Conservation (phyloP, 2,329 filamentous ascomycete species). For the Neopestalotiopsis clavispora region DNA sequence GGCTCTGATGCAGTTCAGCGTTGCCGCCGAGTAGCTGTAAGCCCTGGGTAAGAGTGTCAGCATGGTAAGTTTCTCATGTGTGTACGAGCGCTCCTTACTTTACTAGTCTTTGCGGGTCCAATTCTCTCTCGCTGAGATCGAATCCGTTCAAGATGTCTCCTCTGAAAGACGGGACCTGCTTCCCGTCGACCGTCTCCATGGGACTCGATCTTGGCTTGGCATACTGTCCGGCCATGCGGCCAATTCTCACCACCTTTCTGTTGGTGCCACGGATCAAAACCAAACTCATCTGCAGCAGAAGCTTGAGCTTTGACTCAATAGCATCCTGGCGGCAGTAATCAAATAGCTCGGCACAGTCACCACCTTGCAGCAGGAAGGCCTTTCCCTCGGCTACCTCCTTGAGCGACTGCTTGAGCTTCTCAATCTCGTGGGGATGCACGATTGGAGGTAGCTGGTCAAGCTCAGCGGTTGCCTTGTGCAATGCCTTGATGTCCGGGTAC, state of each 20-base stretch:
- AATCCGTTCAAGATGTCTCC: slow-evolving; percentile 97
- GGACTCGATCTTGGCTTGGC: slow-evolving; percentile 93
- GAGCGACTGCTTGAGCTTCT: slow-evolving; percentile 76
- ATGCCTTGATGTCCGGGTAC: slow-evolving; percentile 67
- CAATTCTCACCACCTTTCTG: slow-evolving; percentile 89
- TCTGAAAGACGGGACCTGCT: slow-evolving; percentile 85
- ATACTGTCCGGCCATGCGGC: slow-evolving; percentile 96
- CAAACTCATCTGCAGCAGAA: slow-evolving; percentile 95
- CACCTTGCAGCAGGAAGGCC: slow-evolving; percentile 92
- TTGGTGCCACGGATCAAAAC: slow-evolving; percentile 88
- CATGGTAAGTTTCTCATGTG: slow-evolving; percentile 16
- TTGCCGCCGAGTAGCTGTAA: slow-evolving; percentile 95
- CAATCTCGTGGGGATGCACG: slow-evolving; percentile 81
- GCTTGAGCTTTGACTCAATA: slow-evolving; percentile 96
- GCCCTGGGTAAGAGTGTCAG: slow-evolving; percentile 56
- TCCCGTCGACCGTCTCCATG: slow-evolving; percentile 80
- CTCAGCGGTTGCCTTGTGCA: slow-evolving; percentile 66
- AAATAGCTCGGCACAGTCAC: slow-evolving; percentile 96
- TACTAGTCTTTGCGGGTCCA: slow-evolving; percentile 84
- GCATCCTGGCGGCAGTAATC: slow-evolving; percentile 90
- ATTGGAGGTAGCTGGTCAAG: slow-evolving; percentile 75
- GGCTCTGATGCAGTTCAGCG: slow-evolving; percentile 89
- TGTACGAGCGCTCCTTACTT: slow-evolving; percentile 48
- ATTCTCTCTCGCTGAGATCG: slow-evolving; percentile 72
- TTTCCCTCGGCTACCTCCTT: slow-evolving; percentile 88